These are phyloP conservation scores for Lignosus rhinocerotis DNA, from an alignment of 1,284 basidiomycete genomes.

Conservation along the genomic window DNA sequence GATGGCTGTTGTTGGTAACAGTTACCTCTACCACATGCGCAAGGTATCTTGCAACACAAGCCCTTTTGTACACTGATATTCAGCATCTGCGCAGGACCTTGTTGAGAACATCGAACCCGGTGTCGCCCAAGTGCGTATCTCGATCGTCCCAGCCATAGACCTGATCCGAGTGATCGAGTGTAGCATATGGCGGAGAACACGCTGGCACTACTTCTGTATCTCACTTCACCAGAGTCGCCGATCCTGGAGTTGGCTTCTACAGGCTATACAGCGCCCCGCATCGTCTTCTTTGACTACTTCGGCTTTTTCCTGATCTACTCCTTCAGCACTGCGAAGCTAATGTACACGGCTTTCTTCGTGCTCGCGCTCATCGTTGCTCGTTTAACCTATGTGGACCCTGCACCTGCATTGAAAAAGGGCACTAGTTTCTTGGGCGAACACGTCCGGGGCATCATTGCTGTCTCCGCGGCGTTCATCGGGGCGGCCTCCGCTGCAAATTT, in stretches of 20 bases:
- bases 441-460: constrained; percentile 43
- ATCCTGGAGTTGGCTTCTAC: constrained; percentile 56
- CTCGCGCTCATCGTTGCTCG: constrained; percentile 49
- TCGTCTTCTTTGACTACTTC: constrained; percentile 79
- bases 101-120: constrained; percentile 83
- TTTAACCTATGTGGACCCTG: constrained; percentile 34
- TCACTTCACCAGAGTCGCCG: constrained; percentile 71
- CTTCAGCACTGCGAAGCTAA: constrained; percentile 67
- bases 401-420: constrained; percentile 38
- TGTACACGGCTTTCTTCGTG: constrained; percentile 60
- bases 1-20: constrained; percentile 94
- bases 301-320: constrained; percentile 76
- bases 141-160: not conserved
- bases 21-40: constrained; percentile 91
- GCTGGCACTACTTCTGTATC: constrained; percentile 78
- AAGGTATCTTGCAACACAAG: constrained; percentile 42
- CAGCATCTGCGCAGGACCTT: constrained; percentile 50
- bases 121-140: constrained; percentile 58
- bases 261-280: constrained; percentile 58
- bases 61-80: not conserved
- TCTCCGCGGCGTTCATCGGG: constrained; percentile 53
- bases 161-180: not conserved
- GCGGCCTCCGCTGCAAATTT: constrained; percentile 68
- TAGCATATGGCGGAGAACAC: constrained; percentile 94
- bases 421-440: constrained; percentile 42